These are phyloP conservation scores for Seminavis robusta DNA, from an alignment of 108 stramenopile genomes.

Conservation along the genomic window DNA sequence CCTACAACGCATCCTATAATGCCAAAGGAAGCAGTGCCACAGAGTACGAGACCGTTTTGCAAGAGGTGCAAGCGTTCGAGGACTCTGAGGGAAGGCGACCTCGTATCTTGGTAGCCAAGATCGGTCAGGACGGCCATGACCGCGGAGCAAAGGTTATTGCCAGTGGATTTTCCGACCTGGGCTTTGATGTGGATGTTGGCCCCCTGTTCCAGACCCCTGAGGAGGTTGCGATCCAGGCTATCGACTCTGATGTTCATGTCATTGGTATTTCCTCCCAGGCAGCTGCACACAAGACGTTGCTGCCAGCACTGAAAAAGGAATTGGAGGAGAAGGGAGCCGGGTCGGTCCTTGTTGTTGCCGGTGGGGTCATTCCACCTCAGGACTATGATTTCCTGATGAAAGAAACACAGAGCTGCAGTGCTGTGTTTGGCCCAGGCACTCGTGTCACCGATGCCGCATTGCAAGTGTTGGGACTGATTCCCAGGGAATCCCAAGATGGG, in stretches of 20 bases:
- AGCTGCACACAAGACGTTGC: constrained; percentile 95
- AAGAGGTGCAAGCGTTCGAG: constrained; percentile 86
- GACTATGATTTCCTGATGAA: constrained; percentile 90
- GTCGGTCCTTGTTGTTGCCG: constrained; percentile 90
- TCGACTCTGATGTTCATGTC: constrained; percentile 97
- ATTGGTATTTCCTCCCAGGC: constrained; percentile 96
- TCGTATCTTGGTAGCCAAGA: constrained; percentile 96
- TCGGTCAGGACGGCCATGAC: constrained; percentile 99
- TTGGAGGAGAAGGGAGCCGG: constrained; percentile 78
- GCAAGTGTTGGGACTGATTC: constrained; percentile 72
- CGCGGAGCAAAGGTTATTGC: constrained; percentile 98
- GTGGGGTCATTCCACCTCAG: constrained; percentile 95
- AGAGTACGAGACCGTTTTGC: constrained; percentile 80
- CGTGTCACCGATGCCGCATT: constrained; percentile 87
- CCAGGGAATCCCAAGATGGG: neutral
- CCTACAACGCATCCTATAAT: constrained; percentile 81
- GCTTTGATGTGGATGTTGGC: constrained; percentile 97
- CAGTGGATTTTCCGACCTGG: constrained; percentile 94
- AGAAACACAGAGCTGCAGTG: constrained; percentile 74
- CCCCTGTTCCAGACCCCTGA: constrained; percentile 96
- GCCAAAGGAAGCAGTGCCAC: constrained; percentile 7
- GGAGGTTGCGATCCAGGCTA: constrained; percentile 93
- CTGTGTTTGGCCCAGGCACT: constrained; percentile 97
- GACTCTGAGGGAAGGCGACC: constrained; percentile 91
- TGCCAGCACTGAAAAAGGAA: constrained; percentile 88